A percentile compares a stretch with the other conserved stretches of the same genome.
Conservation (phyloP, 305 asterid species). For the Rubia peregrina region DNA sequence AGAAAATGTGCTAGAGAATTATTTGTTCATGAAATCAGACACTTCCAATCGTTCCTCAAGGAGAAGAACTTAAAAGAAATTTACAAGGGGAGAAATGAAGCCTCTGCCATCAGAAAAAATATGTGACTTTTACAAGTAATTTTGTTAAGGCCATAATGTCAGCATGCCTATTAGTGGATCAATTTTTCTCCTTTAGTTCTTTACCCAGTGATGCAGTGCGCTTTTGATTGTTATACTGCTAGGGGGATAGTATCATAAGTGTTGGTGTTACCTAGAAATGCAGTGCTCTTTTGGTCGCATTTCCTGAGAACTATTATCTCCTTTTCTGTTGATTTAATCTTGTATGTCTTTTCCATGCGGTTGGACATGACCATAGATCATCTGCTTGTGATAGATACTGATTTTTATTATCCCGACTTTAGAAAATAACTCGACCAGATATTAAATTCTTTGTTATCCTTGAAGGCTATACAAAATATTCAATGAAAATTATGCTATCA, state of each 20-base stretch:
- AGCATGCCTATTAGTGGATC: not conserved
- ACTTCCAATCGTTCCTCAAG: conserved; percentile 37
- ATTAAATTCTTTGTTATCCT: too few relatives aligned
- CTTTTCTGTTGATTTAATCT: too few relatives aligned
- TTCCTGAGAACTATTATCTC: too few relatives aligned
- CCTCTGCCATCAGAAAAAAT: not conserved
- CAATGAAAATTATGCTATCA: too few relatives aligned
- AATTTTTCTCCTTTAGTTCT: not conserved
- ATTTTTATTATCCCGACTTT: too few relatives aligned
- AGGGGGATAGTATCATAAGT: not conserved
- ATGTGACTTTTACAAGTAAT: not conserved
- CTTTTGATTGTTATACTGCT: not conserved
- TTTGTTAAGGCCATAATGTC: not conserved
- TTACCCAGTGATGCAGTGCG: not conserved
- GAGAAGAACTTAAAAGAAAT: conserved; percentile 20
- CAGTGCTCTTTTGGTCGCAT: too few relatives aligned
- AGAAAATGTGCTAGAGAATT: conserved; percentile 93
- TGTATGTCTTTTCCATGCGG: too few relatives aligned
- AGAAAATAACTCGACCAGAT: too few relatives aligned
- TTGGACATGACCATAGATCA: too few relatives aligned
- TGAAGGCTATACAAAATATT: too few relatives aligned
- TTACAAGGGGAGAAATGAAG: not conserved
- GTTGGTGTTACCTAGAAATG: not conserved
- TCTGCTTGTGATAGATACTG: too few relatives aligned
- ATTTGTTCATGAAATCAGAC: conserved; percentile 67